Percentiles rank a stretch among this genome's conserved stretches.
These are phyloP conservation scores for Spirogloea muscicola DNA, from an alignment of 139 green algal genomes.

Conservation along the genomic window DNA sequence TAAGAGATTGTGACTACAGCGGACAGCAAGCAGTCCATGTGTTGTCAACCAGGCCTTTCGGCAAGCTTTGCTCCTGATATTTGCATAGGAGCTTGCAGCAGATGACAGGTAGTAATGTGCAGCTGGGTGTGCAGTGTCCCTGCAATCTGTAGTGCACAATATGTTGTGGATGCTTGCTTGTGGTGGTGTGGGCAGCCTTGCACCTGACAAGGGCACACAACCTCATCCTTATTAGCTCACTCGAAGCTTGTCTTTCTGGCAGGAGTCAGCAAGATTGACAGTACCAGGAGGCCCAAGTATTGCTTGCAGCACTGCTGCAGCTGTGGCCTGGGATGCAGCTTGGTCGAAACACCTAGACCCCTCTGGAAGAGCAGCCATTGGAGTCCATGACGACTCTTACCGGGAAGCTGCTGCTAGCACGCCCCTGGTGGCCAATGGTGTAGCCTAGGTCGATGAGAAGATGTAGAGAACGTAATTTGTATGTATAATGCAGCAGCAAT, in stretches of 20 bases:
- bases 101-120: neutral
- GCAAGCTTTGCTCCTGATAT: neutral
- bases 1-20: neutral
- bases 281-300: conserved; percentile 37
- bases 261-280: conserved; percentile 13
- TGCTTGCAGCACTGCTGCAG: conserved; percentile 41
- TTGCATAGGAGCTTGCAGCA: neutral
- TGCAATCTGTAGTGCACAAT: neutral
- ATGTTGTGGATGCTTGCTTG: neutral
- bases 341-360: conserved; percentile 47
- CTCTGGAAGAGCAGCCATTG: conserved; percentile 37
- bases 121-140: neutral
- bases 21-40: neutral
- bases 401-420: neutral
- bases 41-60: neutral
- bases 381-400: conserved; percentile 28
- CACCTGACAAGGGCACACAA: neutral
- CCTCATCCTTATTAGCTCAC: neutral
- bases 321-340: conserved; percentile 34
- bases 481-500: too few relatives aligned
- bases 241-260: neutral
- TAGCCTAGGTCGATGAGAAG: neutral
- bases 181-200: neutral
- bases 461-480: too few relatives aligned
- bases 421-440: neutral